Percentiles rank a stretch among this genome's conserved stretches.
Conservation (phyloP, 169 alveolate genomes). For the Cryptosporidium ubiquitum region DNA sequence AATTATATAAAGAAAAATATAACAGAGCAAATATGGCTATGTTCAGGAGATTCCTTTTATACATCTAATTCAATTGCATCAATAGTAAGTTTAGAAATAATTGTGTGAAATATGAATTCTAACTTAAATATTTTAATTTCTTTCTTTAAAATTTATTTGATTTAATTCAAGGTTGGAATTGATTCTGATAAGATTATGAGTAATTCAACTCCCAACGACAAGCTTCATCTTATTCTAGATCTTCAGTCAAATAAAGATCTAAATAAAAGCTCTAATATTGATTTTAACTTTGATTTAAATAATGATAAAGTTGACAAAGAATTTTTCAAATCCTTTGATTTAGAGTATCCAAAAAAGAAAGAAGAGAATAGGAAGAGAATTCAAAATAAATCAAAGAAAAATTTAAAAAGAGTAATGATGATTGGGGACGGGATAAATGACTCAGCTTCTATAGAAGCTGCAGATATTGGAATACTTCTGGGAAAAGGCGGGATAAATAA, state of each 20-base stretch:
- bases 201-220: constrained; percentile 52
- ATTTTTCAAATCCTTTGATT: constrained; percentile 2
- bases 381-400: background rate
- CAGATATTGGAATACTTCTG: constrained; percentile 55
- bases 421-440: constrained; percentile 72
- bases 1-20: constrained; percentile 22
- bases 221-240: constrained; percentile 33
- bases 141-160: background rate
- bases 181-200: constrained; percentile 66
- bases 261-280: constrained; percentile 18
- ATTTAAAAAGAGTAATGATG: constrained; percentile 56
- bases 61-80: constrained; percentile 59
- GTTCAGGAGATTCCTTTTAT: constrained; percentile 64
- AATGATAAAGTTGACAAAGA: background rate
- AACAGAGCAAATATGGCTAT: constrained; percentile 52
- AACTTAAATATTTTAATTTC: no score
- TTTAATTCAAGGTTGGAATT: constrained; percentile 42
- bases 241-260: constrained; percentile 27
- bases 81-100: constrained; percentile 36
- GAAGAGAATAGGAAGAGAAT: background rate
- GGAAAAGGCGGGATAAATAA: constrained; percentile 65
- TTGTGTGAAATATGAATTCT: no score
- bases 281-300: constrained; percentile 1
- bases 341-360: background rate
- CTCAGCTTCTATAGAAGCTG: constrained; percentile 61